Evolutionary conservation across 192 early-diverging fungal genomes (phyloP).

Genomic region (Gigaspora rosea): DNA sequence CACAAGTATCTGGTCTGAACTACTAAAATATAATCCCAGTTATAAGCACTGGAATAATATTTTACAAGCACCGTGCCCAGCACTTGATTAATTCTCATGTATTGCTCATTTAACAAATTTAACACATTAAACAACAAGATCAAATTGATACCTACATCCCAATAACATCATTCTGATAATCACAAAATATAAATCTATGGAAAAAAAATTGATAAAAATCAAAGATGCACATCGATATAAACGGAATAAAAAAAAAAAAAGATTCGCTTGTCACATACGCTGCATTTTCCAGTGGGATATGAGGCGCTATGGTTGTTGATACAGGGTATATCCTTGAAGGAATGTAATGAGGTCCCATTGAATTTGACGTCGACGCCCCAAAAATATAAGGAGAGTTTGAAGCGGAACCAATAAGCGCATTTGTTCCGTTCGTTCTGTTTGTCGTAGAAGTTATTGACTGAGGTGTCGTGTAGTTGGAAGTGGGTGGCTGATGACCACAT

Average conservation of each 20-base stretch:
- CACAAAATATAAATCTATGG: conserved; percentile 29
- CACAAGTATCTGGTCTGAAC: too few species aligned
- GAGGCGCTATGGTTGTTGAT: neutral
- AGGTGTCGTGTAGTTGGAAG: neutral
- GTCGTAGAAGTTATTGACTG: neutral
- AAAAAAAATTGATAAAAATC: neutral
- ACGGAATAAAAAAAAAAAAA: neutral
- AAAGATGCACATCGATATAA: neutral
- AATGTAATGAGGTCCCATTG: neutral
- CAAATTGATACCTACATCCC: conserved; percentile 21
- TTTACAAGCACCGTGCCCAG: too few species aligned
- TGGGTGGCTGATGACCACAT: conserved; percentile 1
- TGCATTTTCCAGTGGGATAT: conserved; percentile 12
- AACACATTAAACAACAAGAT: too few species aligned
- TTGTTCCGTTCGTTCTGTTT: conserved; percentile 18
- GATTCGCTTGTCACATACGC: conserved; percentile 9
- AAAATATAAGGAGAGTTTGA: conserved; percentile 21
- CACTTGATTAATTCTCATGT: too few species aligned
- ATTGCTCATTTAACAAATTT: too few species aligned
- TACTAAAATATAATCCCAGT: too few species aligned
- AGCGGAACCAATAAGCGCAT: neutral
- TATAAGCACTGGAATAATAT: too few species aligned
- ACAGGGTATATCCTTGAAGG: conserved; percentile 26
- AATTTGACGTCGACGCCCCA: neutral
- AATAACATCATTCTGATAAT: conserved; percentile 33